Percentiles rank a stretch among this genome's conserved stretches.
Evolutionary conservation across 495 filamentous ascomycete species (phyloP).

Genomic region (Gamarada debralockiae): DNA sequence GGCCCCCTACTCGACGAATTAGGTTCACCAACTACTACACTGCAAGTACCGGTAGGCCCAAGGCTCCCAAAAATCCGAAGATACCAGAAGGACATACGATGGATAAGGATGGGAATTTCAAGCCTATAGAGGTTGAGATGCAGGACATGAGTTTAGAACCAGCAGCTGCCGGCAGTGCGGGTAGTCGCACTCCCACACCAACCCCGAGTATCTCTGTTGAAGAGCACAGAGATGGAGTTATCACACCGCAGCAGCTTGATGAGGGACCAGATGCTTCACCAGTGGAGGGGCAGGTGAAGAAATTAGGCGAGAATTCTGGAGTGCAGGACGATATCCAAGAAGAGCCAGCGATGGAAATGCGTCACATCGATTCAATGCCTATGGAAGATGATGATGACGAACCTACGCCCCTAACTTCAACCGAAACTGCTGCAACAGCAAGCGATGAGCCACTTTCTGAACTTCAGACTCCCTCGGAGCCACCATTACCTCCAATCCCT

Average conservation of each 20-base stretch:
- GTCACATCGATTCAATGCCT: conserved; percentile 32
- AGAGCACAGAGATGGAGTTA: conserved; percentile 30
- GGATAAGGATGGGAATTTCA: not conserved
- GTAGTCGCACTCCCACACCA: conserved; percentile 1
- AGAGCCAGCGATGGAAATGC: conserved; percentile 19
- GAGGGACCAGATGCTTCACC: conserved; percentile 7
- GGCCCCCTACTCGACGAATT: conserved; percentile 37
- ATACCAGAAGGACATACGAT: conserved; percentile 9
- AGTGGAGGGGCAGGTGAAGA: conserved; percentile 15
- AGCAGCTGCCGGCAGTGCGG: not conserved
- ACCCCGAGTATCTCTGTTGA: conserved; percentile 38
- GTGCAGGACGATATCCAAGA: conserved; percentile 19
- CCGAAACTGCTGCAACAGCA: not conserved
- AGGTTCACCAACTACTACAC: conserved; percentile 93
- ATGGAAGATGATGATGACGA: conserved; percentile 23
- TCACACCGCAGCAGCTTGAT: conserved; percentile 17
- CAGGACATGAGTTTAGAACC: conserved; percentile 16
- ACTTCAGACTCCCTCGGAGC: conserved; percentile 15
- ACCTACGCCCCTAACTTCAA: not conserved
- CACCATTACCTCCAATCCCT: conserved; percentile 38
- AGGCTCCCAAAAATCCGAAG: conserved; percentile 30
- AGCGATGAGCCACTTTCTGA: conserved; percentile 6
- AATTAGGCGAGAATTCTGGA: conserved; percentile 18
- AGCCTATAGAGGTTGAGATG: conserved; percentile 16
- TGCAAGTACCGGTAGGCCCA: conserved; percentile 64